Percentiles rank a stretch among this genome's conserved stretches.
Conservation (phyloP, 2,329 filamentous ascomycete species). For the Tolypocladium ovalisporum region DNA sequence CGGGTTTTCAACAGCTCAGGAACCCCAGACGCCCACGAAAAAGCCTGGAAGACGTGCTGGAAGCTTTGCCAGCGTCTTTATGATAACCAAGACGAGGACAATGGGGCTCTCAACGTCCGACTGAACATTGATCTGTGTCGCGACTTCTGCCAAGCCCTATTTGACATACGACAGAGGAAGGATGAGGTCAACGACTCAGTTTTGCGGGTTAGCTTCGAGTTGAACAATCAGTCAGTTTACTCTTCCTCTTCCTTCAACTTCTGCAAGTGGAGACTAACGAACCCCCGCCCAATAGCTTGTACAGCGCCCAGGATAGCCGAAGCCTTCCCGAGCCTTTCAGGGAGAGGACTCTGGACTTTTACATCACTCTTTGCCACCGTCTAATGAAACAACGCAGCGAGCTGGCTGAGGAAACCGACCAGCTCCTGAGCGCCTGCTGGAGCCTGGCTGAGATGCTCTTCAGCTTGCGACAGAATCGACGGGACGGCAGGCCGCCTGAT, state of each 20-base stretch:
- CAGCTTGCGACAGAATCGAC: slow-evolving; percentile 70
- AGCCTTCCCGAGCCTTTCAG: slow-evolving; percentile 76
- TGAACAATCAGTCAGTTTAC: slow-evolving; percentile 69
- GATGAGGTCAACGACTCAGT: slow-evolving; percentile 79
- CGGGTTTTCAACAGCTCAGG: slow-evolving; percentile 67
- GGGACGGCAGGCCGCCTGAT: slow-evolving; percentile 62
- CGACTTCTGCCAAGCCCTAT: slow-evolving; percentile 85
- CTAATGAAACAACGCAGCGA: slow-evolving; percentile 90
- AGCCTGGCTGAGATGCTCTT: slow-evolving; percentile 86
- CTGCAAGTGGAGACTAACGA: slow-evolving; percentile 11
- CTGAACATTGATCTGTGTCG: slow-evolving; percentile 78
- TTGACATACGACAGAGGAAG: slow-evolving; percentile 69
- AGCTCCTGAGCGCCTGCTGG: slow-evolving; percentile 80
- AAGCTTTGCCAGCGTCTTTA: slow-evolving; percentile 84
- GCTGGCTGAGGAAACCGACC: slow-evolving; percentile 70
- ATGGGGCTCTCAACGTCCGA: slow-evolving; percentile 54
- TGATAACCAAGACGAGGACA: slow-evolving; percentile 62
- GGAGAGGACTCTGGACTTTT: slow-evolving; percentile 86
- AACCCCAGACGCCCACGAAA: slow-evolving; percentile 68
- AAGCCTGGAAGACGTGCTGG: slow-evolving; percentile 92
- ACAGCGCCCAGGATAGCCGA: slow-evolving; percentile 75
- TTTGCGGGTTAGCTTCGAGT: slow-evolving; percentile 82
- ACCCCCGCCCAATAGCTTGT: slow-evolving; percentile 52
- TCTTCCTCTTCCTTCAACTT: not conserved
- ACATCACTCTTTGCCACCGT: slow-evolving; percentile 84